phyloP scores from a whole-genome alignment of 2,329 filamentous ascomycete genomes.

The Neocatenulostroma microsporum region DNA sequence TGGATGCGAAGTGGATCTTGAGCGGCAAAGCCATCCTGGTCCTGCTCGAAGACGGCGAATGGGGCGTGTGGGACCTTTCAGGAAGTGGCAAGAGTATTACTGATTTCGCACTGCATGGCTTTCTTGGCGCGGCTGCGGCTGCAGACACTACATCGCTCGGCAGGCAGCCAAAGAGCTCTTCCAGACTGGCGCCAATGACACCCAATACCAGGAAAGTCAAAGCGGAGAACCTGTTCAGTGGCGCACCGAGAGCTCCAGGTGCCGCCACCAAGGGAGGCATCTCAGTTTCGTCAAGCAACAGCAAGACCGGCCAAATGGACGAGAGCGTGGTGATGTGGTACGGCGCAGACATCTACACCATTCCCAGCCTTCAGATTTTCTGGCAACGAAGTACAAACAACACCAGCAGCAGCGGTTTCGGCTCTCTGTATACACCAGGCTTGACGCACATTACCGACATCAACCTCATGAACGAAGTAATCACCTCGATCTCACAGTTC shows the following conservation, averaged over 20 bases:
- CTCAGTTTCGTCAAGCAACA: conserved; percentile 29
- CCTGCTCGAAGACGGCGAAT: conserved; percentile 44
- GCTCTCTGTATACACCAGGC: conserved; percentile 35
- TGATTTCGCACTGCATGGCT: conserved; percentile 25
- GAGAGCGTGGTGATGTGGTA: conserved; percentile 44
- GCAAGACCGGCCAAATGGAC: conserved; percentile 30
- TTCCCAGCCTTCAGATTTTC: conserved; percentile 39
- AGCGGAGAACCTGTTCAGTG: conserved; percentile 39
- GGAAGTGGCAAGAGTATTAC: conserved; percentile 16
- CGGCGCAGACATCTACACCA: conserved; percentile 36
- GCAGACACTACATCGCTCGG: conserved; percentile 15
- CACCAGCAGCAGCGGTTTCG: conserved; percentile 22
- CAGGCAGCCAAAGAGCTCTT: conserved; percentile 23
- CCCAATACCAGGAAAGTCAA: conserved; percentile 43
- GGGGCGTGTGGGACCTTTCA: conserved; percentile 45
- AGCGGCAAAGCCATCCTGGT: conserved; percentile 40
- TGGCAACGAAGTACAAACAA: conserved; percentile 35
- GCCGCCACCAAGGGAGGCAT: conserved; percentile 35
- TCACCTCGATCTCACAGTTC: conserved; percentile 39
- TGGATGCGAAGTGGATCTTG: conserved; percentile 42
- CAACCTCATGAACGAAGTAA: conserved; percentile 35
- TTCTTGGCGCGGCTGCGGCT: conserved; percentile 19
- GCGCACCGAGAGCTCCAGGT: conserved; percentile 24
- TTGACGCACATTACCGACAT: conserved; percentile 36
- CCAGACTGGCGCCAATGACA: conserved; percentile 41